Base-by-base conservation (phyloP, 179 eudicot genomes). In the Beta lomatogona region DNA sequence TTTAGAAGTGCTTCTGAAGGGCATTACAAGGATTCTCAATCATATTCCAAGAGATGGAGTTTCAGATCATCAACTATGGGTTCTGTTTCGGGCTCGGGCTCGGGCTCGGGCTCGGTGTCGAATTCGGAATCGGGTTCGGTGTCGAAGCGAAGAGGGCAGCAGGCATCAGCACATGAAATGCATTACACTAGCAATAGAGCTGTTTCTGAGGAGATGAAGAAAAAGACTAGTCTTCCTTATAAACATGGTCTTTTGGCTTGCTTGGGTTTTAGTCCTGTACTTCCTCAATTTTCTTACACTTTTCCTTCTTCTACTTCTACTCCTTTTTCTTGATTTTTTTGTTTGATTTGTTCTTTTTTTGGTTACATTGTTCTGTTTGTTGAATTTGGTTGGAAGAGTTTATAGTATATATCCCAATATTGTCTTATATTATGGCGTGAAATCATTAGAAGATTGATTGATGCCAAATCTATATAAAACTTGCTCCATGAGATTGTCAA, bases 1-100 rank as follows among this genome's bases (percentile, higher is more conserved):
- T 91, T 91, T 77, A 77, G 94, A 28, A 91, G 98, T 77, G 91
- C 88, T 3, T 93, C 97, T 18, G 97, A 93, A 66, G 91, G 97
- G 44, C 76, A 73, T 73, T 52, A 73, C 61, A 73, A 73, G 45
- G 76, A 52, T 52, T 21, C 76, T 22, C 76, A 73, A 73, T 52
- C 76, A 10, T 73, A 52, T 52, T 61, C 59, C 9, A 83, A 81
- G 84, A 82, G 85, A 28, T 85, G 86, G 75, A 91, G 94, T 45
- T 90, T 91, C 74, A 74, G 94, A 77, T 89, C 91, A 15, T 75
- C 89, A 9, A 80, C 70, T 12, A 18, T 16, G 54, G 54, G 22
- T 3, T 45, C 73, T 0, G 60, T 10, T 21, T 52, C 76, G 0
- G 59, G 76, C 0, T 73, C 76, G 9, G 53, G 28, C 1, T 25